phyloP scores from a whole-genome alignment of 306 rosid species.

The Canavalia ensiformis region DNA sequence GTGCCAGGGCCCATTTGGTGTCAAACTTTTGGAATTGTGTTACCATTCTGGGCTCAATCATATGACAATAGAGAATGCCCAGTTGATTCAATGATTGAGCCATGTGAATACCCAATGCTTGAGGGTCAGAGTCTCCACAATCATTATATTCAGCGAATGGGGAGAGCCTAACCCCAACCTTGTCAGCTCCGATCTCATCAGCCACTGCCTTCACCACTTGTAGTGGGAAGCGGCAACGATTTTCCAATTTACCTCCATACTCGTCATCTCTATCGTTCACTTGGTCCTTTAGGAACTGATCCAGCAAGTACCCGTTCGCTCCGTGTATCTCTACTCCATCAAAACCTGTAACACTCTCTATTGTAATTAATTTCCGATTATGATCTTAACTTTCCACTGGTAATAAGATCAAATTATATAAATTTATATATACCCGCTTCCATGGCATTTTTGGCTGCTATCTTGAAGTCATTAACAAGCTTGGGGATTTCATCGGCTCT shows the following conservation, averaged over 20 bases:
- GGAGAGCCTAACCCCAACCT: slow-evolving; percentile 75
- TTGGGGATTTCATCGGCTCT: slow-evolving; percentile 42
- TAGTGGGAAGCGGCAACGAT: slow-evolving; percentile 69
- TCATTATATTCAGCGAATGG: slow-evolving; percentile 64
- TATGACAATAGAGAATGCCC: slow-evolving; percentile 60
- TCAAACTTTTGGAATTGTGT: slow-evolving; percentile 30
- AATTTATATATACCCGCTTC: slow-evolving; percentile 43
- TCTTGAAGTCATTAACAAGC: slow-evolving; percentile 47
- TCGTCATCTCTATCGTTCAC: slow-evolving; percentile 54
- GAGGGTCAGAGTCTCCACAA: slow-evolving; percentile 67
- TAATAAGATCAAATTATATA: background rate
- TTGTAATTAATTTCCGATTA: too few relatives aligned
- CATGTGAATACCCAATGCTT: slow-evolving; percentile 60
- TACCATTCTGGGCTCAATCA: slow-evolving; percentile 75
- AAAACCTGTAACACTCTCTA: slow-evolving; percentile 39
- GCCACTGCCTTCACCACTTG: slow-evolving; percentile 61
- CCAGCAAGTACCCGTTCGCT: slow-evolving; percentile 57
- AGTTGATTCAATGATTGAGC: slow-evolving; percentile 55
- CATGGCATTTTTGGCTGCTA: slow-evolving; percentile 52
- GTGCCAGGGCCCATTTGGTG: slow-evolving; percentile 45
- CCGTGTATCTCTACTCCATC: slow-evolving; percentile 64
- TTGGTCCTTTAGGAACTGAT: slow-evolving; percentile 55
- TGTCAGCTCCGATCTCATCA: slow-evolving; percentile 64
- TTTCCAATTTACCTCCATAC: slow-evolving; percentile 60
- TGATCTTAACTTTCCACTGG: too few relatives aligned